Evolutionary conservation across 2,329 filamentous ascomycete species (phyloP).

Genomic region (Sporothrix luriei): DNA sequence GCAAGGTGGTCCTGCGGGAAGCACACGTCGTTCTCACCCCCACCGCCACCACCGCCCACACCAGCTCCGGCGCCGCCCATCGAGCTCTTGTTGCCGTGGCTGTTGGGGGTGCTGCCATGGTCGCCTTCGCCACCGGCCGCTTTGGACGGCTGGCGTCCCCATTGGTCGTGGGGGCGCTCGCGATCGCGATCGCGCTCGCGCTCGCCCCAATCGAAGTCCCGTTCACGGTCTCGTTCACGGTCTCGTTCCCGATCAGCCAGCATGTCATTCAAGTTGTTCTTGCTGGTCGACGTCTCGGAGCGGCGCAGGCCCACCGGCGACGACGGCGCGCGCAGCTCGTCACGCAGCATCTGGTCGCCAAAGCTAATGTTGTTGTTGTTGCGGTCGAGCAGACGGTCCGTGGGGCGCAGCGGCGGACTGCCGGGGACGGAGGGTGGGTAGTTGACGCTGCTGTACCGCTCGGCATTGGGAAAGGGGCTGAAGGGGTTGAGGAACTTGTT

Average conservation of each 20-base stretch:
- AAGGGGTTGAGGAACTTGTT: slow-evolving; percentile 43
- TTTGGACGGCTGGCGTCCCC: slow-evolving; percentile 1
- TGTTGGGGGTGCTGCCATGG: not conserved
- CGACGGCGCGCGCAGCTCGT: slow-evolving; percentile 53
- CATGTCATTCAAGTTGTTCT: slow-evolving; percentile 24
- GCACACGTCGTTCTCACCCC: slow-evolving; percentile 80
- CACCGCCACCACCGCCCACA: slow-evolving; percentile 49
- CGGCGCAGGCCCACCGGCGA: slow-evolving; percentile 22
- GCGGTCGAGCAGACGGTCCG: slow-evolving; percentile 50
- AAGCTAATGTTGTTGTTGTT: slow-evolving; percentile 60
- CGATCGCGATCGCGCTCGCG: not conserved
- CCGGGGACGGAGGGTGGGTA: slow-evolving; percentile 69
- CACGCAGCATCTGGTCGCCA: slow-evolving; percentile 70
- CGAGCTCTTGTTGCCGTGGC: not conserved
- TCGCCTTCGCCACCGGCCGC: not conserved
- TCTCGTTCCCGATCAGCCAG: slow-evolving; percentile 7
- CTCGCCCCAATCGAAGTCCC: too few relatives aligned
- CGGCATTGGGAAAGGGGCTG: slow-evolving; percentile 41
- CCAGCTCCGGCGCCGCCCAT: slow-evolving; percentile 36
- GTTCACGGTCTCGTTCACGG: not conserved
- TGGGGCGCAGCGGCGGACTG: slow-evolving; percentile 57
- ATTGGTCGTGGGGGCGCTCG: not conserved
- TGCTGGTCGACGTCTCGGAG: slow-evolving; percentile 24
- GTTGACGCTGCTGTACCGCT: slow-evolving; percentile 65
- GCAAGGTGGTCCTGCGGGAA: slow-evolving; percentile 80